Evolutionary conservation across 2,329 filamentous ascomycete genomes (phyloP).

Genomic region (Pseudogymnoascus pannorum): DNA sequence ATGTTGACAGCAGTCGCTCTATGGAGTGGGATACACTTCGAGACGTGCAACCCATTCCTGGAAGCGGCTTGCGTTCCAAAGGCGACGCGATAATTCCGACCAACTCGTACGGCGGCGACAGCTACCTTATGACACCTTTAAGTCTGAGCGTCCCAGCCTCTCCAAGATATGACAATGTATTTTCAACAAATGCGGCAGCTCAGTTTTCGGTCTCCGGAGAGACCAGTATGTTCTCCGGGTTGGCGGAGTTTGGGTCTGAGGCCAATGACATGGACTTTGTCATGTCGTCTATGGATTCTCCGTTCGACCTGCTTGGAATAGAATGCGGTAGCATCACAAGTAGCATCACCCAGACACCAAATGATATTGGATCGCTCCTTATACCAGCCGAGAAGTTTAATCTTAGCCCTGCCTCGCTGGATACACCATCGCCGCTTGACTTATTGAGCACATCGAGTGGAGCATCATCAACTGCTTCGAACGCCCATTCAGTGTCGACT

Average conservation of each 20-base stretch:
- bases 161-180: not conserved
- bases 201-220: not conserved
- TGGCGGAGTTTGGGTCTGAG: not conserved
- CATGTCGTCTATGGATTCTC: not conserved
- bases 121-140: not conserved
- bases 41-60: not conserved
- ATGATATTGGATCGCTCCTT: slow-evolving; percentile 1
- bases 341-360: not conserved
- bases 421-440: not conserved
- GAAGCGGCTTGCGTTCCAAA: not conserved
- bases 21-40: not conserved
- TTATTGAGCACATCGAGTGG: not conserved
- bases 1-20: not conserved
- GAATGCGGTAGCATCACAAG: not conserved
- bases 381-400: not conserved
- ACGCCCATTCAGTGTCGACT: not conserved
- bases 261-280: not conserved
- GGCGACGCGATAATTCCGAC: not conserved
- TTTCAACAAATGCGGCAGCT: not conserved
- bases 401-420: not conserved
- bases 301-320: not conserved
- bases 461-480: not conserved
- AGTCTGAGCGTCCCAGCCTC: not conserved
- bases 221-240: not conserved
- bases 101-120: not conserved